These are phyloP conservation scores for Aspergillus intermedius DNA, from an alignment of 2,329 filamentous ascomycete species.

Conservation along the genomic window DNA sequence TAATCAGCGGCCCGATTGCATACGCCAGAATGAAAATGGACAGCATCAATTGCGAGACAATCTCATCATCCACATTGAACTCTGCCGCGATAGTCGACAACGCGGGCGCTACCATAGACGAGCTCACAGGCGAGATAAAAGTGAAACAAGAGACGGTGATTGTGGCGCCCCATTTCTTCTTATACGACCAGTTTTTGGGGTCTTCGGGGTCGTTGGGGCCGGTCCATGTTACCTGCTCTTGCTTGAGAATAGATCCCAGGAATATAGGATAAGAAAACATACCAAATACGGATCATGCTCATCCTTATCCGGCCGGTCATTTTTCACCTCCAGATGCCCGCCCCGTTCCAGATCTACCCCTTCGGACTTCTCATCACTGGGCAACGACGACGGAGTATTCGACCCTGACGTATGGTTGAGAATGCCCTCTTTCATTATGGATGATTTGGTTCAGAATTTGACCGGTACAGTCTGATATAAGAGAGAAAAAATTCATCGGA, in stretches of 20 bases:
- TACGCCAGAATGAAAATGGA: slow-evolving; percentile 53
- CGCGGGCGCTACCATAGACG: slow-evolving; percentile 53
- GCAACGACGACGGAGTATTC: no score
- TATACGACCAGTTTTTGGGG: slow-evolving; percentile 49
- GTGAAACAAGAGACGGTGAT: slow-evolving; percentile 53
- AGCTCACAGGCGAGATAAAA: slow-evolving; percentile 58
- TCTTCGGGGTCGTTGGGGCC: slow-evolving; percentile 46
- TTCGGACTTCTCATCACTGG: no score
- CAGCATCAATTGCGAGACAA: slow-evolving; percentile 44
- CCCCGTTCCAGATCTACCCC: no score
- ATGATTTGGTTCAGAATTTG: no score
- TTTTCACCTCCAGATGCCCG: no score
- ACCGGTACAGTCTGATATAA: no score
- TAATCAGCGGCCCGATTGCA: slow-evolving; percentile 47
- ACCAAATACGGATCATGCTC: slow-evolving; percentile 20
- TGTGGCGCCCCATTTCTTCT: slow-evolving; percentile 53
- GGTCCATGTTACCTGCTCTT: slow-evolving; percentile 41
- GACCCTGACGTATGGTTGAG: no score
- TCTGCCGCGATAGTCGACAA: slow-evolving; percentile 49
- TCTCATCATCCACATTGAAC: slow-evolving; percentile 44
- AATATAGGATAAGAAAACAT: slow-evolving; percentile 1
- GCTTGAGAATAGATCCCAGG: no score
- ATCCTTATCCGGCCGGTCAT: no score
- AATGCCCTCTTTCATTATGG: no score
- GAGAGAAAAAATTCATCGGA: no score